Base-by-base conservation (phyloP, 768 basidiomycete genomes). In the Auricularia heimuer region DNA sequence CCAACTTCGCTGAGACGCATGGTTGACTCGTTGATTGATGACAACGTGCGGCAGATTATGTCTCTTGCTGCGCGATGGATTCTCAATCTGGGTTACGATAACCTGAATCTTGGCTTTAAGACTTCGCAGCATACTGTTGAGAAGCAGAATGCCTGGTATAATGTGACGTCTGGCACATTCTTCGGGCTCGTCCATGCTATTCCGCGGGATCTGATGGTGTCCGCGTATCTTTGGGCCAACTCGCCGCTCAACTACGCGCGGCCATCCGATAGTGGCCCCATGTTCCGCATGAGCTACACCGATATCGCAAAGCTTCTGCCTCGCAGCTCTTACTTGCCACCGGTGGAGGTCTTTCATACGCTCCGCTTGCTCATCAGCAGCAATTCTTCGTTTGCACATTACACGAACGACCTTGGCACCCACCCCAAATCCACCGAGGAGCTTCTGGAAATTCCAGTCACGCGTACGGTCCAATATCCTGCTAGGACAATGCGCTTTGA, bases 71-170 rank as follows among this genome's bases (percentile, higher is more conserved):
- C 24, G 24, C 24, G 24, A 24, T 24, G 24, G 24, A 24, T 24
- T 24, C 24, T 24, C 24, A 24, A 24, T 24, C 24, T 24, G 24
- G 76, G 76, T 3, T 81, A 77, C 34, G 76, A 82, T 65, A 82
- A 82, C 67, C 73, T 81, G 36, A 79, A 82, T 66, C 71, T 80
- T 4, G 69, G 77, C 45, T 65, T 80, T 7, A 73, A 76, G 58
- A 63, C 68, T 11, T 16, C 68, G 0, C 64, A 72, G 6, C 75
- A 74, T 0, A 77, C 75, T 0, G 62, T 74, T 1, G 75, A 81
- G 54, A 70, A 73, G 8, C 62, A 67, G 2, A 69, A 69, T 0
- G 70, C 67, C 1, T 65, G 79, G 3, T 64, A 72, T 2, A 77
- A 78, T 65, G 64, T 77, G 11, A 78, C 79, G 2, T 73, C 79